Conservation (phyloP, 306 rosid genomes). For the Spatholobus suberectus region DNA sequence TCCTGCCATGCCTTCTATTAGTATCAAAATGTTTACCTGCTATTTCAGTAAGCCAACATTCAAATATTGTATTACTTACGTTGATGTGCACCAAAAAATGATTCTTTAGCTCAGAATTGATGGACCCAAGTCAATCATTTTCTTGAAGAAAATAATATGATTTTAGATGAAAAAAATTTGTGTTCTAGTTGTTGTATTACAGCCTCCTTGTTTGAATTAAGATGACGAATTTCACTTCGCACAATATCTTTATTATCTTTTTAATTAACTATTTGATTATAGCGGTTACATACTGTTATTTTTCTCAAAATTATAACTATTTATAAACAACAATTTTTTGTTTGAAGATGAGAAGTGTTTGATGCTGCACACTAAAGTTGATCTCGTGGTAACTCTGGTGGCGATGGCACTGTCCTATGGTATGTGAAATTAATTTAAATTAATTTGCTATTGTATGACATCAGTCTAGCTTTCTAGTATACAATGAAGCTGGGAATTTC, state of each 20-base stretch:
- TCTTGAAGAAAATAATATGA: slow-evolving; percentile 12
- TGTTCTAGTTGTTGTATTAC: slow-evolving; percentile 17
- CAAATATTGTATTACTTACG: slow-evolving; percentile 7
- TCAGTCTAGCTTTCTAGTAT: slow-evolving; percentile 14
- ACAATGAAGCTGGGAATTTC: slow-evolving; percentile 5
- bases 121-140: not conserved
- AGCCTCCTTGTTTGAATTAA: slow-evolving; percentile 14
- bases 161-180: not conserved
- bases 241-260: slow-evolving; percentile 15
- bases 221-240: slow-evolving; percentile 20
- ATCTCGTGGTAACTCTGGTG: slow-evolving; percentile 94
- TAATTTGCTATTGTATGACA: slow-evolving; percentile 24
- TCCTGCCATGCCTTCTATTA: not conserved
- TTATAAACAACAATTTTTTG: slow-evolving; percentile 31
- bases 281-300: not conserved
- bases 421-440: slow-evolving; percentile 52
- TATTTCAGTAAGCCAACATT: not conserved
- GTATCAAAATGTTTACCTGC: not conserved
- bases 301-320: slow-evolving; percentile 16
- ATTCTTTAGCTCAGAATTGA: slow-evolving; percentile 26
- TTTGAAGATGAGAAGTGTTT: slow-evolving; percentile 67
- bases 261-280: slow-evolving; percentile 25
- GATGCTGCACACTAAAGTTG: slow-evolving; percentile 82
- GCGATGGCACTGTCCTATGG: slow-evolving; percentile 99
- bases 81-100: not conserved